Evolutionary conservation across 345 rosid genomes (phyloP), one percentile per base, ranked within the genome.

Genomic region (Firmiana major): DNA sequence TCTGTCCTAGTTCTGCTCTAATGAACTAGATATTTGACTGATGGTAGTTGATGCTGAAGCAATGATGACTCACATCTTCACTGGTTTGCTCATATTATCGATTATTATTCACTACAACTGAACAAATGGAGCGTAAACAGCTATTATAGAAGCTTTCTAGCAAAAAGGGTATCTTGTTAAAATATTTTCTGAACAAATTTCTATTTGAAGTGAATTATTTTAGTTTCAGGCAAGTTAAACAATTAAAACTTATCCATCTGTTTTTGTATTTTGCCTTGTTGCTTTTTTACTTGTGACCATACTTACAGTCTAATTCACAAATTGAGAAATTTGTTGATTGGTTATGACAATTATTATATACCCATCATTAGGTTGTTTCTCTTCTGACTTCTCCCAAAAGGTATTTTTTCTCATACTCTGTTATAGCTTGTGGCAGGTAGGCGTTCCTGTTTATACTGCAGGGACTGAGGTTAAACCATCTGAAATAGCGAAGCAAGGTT

Each of bases 401-500:
- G 46, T 60, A 34, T 26, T 12, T n/a, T 71, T 79, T 83, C 77
- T 71, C 77, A 84, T 78, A 76, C 70, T 82, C 66, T 75, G 34
- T 28, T 71, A 70, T 81, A 81, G 81, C 84, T 76, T 87, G 75
- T 87, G 78, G 79, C 94, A 96, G 98, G 99, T 92, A 26, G 91
- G 87, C 63, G 95, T 93, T 75, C 94, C 97, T 66, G 97, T 96
- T 79, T 96, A 92, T 84, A 77, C 90, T 48, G 97, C 89, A 24
- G 99, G 98, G 54, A 92, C 97, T 57, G 94, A 90, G 22, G 88
- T 89, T 75, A 96, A 88, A 79, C 99, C 98, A 76, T 79, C 97
- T 72, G 94, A 90, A 79, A 93, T 96, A 82, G 97, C 98, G 70
- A 92, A 82, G 85, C 91, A 88, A 86, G 99, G 97, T 81, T 83